Percentiles rank a stretch among this genome's conserved stretches.
Evolutionary conservation across 345 rosid genomes (phyloP).

Genomic region (Fremontodendron californicum): DNA sequence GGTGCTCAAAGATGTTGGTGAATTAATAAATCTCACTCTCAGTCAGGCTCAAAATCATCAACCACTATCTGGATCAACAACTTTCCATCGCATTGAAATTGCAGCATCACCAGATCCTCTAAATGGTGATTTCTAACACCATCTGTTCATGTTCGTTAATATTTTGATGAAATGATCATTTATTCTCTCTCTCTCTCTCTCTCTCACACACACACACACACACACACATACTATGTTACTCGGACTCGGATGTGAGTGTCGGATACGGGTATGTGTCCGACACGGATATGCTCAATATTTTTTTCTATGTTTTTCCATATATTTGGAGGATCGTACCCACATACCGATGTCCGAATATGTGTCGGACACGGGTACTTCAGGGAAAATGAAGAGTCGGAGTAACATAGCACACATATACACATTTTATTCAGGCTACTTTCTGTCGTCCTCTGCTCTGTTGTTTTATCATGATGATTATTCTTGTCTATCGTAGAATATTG

Average conservation of each 20-base stretch:
- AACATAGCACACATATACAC: no score
- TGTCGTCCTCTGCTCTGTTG: neutral
- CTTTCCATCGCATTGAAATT: constrained; percentile 72
- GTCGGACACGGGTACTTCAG: no score
- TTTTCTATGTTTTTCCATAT: no score
- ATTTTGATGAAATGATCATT: constrained; percentile 1
- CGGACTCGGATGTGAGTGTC: no score
- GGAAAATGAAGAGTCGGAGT: no score
- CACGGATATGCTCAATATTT: no score
- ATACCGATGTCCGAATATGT: no score
- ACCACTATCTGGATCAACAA: constrained; percentile 75
- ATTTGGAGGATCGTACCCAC: no score
- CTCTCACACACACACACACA: no score
- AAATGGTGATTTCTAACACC: constrained; percentile 47
- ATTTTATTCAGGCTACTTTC: no score
- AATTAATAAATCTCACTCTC: constrained; percentile 71
- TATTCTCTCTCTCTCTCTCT: neutral
- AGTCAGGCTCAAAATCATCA: constrained; percentile 65
- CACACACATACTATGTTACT: no score
- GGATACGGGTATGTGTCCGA: no score
- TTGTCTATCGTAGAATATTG: neutral
- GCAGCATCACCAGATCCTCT: constrained; percentile 66
- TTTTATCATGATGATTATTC: constrained; percentile 9
- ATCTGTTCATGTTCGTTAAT: neutral
- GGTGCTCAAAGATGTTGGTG: constrained; percentile 86